Conservation (phyloP, 805 yeast genomes). For the Wickerhamomyces subpelliculosus region DNA sequence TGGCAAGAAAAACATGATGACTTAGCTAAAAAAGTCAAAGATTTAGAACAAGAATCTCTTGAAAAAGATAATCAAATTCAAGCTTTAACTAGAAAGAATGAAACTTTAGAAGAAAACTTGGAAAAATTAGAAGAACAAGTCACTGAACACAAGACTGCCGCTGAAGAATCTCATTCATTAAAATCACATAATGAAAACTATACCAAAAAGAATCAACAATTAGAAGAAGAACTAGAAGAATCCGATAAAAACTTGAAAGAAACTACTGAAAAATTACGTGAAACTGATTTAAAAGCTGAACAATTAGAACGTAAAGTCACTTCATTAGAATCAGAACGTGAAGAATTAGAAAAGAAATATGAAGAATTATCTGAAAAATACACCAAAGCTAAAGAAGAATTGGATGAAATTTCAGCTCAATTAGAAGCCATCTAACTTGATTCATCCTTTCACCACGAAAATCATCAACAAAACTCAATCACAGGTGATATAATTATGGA, state of each 20-base stretch:
- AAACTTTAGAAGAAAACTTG: constrained; percentile 74
- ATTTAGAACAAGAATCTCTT: constrained; percentile 83
- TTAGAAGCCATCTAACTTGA: constrained; percentile 48
- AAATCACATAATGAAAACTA: constrained; percentile 86
- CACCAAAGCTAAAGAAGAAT: constrained; percentile 80
- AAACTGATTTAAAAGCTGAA: constrained; percentile 93
- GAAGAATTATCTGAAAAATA: constrained; percentile 84
- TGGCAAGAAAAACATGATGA: constrained; percentile 98
- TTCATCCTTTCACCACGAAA: neutral
- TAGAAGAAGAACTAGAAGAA: constrained; percentile 88
- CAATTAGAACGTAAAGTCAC: constrained; percentile 91
- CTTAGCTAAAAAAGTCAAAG: constrained; percentile 71
- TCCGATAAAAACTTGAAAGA: constrained; percentile 88
- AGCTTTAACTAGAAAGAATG: constrained; percentile 86
- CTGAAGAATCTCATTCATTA: constrained; percentile 85
- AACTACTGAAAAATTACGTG: constrained; percentile 90
- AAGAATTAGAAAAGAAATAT: constrained; percentile 80
- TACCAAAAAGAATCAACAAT: constrained; percentile 79
- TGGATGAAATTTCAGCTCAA: constrained; percentile 95
- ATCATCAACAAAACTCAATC: neutral
- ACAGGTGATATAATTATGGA: neutral
- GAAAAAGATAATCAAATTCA: constrained; percentile 95
- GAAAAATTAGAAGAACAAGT: constrained; percentile 69
- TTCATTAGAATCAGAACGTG: constrained; percentile 88
- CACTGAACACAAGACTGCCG: constrained; percentile 71